phyloP scores from a whole-genome alignment of 2,329 filamentous ascomycete species.

The Arthrobotrys sphaeroides region DNA sequence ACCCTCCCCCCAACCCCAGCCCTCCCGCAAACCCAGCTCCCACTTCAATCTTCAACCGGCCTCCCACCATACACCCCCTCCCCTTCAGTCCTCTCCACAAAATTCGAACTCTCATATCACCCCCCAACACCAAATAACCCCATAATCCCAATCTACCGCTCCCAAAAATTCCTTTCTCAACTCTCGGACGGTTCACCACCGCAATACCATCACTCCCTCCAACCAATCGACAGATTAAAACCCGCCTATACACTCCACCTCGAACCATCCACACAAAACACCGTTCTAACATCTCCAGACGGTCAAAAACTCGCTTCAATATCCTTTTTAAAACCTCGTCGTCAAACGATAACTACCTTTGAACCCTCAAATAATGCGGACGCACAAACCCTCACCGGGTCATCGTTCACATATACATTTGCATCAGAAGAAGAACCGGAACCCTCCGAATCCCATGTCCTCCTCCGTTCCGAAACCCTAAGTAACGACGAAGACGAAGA shows the following conservation, averaged over 20 bases:
- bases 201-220: neutral
- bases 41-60: neutral
- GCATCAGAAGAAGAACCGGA: neutral
- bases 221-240: neutral
- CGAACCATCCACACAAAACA: conserved; percentile 7
- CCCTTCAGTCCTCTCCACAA: neutral
- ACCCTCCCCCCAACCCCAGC: neutral
- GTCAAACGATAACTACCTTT: conserved; percentile 5
- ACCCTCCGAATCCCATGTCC: neutral
- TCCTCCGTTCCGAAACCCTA: neutral
- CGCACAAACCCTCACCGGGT: neutral
- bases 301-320: neutral
- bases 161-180: neutral
- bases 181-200: conserved; percentile 14
- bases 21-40: neutral
- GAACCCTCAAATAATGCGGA: neutral
- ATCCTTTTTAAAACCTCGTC: neutral
- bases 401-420: neutral
- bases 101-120: conserved; percentile 1
- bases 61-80: neutral
- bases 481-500: neutral
- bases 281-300: neutral
- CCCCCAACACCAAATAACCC: neutral
- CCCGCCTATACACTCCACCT: conserved; percentile 6
- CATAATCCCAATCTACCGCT: conserved; percentile 22